Conservation (phyloP, 1,284 basidiomycete genomes). For the Trametes hirsuta region DNA sequence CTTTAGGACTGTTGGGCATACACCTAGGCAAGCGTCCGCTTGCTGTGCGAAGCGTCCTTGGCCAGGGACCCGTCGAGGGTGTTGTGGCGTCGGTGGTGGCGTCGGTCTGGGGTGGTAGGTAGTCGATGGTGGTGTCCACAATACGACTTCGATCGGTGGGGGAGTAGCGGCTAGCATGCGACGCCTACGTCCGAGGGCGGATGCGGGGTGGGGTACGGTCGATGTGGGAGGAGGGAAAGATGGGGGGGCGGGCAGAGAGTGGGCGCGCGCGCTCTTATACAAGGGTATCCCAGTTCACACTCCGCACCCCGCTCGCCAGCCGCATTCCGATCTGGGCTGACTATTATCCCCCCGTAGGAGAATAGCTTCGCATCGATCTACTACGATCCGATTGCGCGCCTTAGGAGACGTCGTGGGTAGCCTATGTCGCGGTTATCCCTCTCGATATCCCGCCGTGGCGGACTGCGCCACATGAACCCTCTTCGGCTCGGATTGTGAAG, state of each 20-base stretch:
- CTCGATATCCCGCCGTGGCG: not conserved
- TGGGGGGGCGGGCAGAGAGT: not conserved
- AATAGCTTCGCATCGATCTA: not conserved
- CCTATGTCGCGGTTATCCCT: not conserved
- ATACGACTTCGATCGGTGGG: no score
- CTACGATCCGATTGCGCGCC: not conserved
- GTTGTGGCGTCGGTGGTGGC: no score
- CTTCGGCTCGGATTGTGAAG: no score
- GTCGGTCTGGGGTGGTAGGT: no score
- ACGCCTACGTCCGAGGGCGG: no score
- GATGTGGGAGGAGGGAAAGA: not conserved
- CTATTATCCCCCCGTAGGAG: not conserved
- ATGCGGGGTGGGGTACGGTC: not conserved
- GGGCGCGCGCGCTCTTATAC: not conserved
- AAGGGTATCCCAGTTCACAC: not conserved
- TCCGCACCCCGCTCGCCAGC: constrained; percentile 1
- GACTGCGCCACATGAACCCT: not conserved
- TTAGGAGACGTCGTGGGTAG: not conserved
- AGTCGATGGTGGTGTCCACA: no score
- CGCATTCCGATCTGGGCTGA: not conserved
- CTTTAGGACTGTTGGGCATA: no score
- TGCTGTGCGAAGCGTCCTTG: no score
- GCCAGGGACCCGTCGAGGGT: no score
- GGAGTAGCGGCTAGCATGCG: no score
- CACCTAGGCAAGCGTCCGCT: no score